Percentiles rank a stretch among this genome's conserved stretches.
Evolutionary conservation across 208 protist species (phyloP).

Genomic region (Leishmania lainsoni): DNA sequence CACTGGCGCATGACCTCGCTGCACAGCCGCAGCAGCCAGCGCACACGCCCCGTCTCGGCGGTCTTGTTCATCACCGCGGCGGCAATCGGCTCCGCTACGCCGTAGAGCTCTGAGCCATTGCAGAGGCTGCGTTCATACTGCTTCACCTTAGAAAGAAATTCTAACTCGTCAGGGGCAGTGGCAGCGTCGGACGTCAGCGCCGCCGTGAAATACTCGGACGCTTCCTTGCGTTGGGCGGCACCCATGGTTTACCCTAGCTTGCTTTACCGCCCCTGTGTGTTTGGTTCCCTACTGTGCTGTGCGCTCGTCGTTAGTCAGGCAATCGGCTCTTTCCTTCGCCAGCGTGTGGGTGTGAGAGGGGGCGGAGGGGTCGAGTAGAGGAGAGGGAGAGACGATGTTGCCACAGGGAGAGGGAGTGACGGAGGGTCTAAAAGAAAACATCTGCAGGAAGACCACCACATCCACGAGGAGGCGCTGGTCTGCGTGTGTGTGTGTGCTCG

Average conservation of each 20-base stretch:
- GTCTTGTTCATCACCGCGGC: constrained; percentile 27
- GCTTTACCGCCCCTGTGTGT: neutral
- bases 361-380: neutral
- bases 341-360: neutral
- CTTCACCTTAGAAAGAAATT: constrained; percentile 40
- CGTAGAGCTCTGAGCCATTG: constrained; percentile 50
- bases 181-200: constrained; percentile 25
- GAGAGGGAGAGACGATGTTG: neutral
- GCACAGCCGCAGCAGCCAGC: constrained; percentile 64
- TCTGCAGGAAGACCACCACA: neutral
- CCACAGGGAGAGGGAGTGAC: neutral
- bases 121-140: constrained; percentile 45
- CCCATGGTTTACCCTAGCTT: constrained; percentile 39
- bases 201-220: constrained; percentile 45
- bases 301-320: neutral
- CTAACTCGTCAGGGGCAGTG: constrained; percentile 23
- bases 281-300: neutral
- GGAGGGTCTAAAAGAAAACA: neutral
- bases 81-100: constrained; percentile 48
- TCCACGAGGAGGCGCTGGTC: neutral
- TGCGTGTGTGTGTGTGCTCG: neutral
- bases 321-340: neutral
- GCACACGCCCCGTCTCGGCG: constrained; percentile 33
- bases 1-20: constrained; percentile 33
- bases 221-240: constrained; percentile 57